Evolutionary conservation across 108 stramenopile species (phyloP), one percentile per base, ranked within the genome.

Genomic region (Cyclotella kingstonii): DNA sequence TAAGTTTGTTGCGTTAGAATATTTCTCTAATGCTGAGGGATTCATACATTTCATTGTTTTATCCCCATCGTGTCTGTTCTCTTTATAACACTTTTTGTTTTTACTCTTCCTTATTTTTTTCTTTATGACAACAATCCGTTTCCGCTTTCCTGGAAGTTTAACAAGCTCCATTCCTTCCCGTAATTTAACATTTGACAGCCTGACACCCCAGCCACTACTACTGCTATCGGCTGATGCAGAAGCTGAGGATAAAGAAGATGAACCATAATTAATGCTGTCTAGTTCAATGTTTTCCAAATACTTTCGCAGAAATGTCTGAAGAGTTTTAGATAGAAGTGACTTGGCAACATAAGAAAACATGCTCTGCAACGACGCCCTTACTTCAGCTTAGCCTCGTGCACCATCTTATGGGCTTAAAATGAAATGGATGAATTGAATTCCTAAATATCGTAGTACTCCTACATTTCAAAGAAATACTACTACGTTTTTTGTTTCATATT

Each of bases 201-300:
- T 75, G 6, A 91, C 86, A 29, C 86, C 89, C 89, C 89, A 91
- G 36, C 89, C 89, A 44, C 74, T 58, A 48, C 58, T 48, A 17
- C 67, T 48, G 40, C 52, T 59, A 31, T 7, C 14, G 36, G 33
- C 12, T 40, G 49, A 8, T 29, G 44, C 26, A 5, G 23, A 7
- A 22, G 40, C 6, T 23, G 18, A 30, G 15, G 41, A 12, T 12
- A 51, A 56, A 9, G 52, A 3, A 11, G 51, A 54, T 15, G 60
- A 60, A 44, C 58, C 66, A 34, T 64, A 76, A 10, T 53, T 41
- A 23, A 91, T 84, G 21, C 85, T 84, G 43, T 90, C 85, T 8
- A 90, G 80, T 39, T 91, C 89, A 42, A 91, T 86, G 50, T 91
- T 84, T 18, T 69, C 67, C 27, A 91, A 66, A 47, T 91, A 91